phyloP scores from a whole-genome alignment of 352 stramenopile species.

The Pythium graminicola region DNA sequence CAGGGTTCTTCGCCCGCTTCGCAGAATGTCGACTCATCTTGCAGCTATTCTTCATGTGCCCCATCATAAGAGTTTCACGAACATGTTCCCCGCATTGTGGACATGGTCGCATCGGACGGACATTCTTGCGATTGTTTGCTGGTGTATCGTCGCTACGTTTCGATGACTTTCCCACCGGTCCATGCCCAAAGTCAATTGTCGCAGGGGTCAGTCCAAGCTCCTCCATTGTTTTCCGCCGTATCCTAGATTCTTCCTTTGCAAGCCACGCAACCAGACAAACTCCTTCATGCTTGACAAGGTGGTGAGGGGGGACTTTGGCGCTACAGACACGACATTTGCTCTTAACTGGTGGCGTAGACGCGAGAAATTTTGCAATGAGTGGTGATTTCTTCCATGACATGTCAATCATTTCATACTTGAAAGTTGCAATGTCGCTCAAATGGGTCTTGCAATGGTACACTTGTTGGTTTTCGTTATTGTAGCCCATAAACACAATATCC shows the following conservation, averaged over 20 bases:
- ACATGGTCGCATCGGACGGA: conserved; percentile 36
- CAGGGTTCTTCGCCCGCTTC: conserved; percentile 28
- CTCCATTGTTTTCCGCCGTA: conserved; percentile 34
- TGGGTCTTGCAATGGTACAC: conserved; percentile 82
- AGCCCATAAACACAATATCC: conserved; percentile 71
- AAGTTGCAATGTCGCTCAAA: conserved; percentile 47
- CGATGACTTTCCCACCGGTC: not conserved
- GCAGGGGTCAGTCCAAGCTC: conserved; percentile 27
- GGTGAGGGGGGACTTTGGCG: conserved; percentile 34
- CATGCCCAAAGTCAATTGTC: conserved; percentile 35
- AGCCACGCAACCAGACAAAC: conserved; percentile 60
- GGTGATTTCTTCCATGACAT: conserved; percentile 39
- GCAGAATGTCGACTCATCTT: conserved; percentile 15
- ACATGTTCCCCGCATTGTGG: conserved; percentile 60
- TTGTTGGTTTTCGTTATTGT: conserved; percentile 69
- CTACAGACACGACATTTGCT: conserved; percentile 59
- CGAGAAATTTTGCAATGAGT: conserved; percentile 23
- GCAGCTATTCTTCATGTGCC: conserved; percentile 58
- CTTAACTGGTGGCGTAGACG: conserved; percentile 18
- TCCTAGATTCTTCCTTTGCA: conserved; percentile 33
- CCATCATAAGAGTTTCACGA: conserved; percentile 59
- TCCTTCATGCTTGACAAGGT: conserved; percentile 45
- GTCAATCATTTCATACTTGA: conserved; percentile 65
- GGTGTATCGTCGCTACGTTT: conserved; percentile 4
- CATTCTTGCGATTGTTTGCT: conserved; percentile 31